phyloP scores from a whole-genome alignment of 2,329 filamentous ascomycete species.

The Pseudogymnoascus sp. region DNA sequence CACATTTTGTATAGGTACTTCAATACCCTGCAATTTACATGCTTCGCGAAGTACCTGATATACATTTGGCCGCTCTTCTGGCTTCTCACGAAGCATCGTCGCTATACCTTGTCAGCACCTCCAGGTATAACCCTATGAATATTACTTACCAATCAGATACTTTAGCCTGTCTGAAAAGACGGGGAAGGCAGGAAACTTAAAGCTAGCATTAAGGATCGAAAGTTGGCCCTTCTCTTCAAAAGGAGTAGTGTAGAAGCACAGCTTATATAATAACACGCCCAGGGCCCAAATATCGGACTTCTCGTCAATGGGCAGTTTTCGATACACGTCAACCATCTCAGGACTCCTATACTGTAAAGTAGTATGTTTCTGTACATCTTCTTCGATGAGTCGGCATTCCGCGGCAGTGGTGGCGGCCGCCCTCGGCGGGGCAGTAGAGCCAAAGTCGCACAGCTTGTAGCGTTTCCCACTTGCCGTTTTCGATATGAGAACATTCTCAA shows the following conservation, averaged over 20 bases:
- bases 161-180: constrained; percentile 85
- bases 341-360: constrained; percentile 96
- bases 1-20: constrained; percentile 84
- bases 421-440: constrained; percentile 75
- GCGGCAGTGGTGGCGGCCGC: constrained; percentile 77
- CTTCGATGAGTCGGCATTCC: constrained; percentile 87
- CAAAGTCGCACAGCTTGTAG: constrained; percentile 98
- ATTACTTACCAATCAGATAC: constrained; percentile 68
- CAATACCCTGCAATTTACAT: constrained; percentile 79
- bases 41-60: constrained; percentile 85
- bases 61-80: constrained; percentile 71
- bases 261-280: constrained; percentile 90
- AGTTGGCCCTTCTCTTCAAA: constrained; percentile 98
- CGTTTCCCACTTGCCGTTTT: constrained; percentile 47
- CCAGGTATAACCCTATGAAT: neutral
- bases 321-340: constrained; percentile 97
- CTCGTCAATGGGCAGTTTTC: constrained; percentile 93
- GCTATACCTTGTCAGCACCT: constrained; percentile 39
- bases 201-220: constrained; percentile 92
- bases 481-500: constrained; percentile 93
- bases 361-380: constrained; percentile 94
- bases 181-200: constrained; percentile 82
- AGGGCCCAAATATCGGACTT: constrained; percentile 97
- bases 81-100: constrained; percentile 83
- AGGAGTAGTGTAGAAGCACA: constrained; percentile 98